phyloP scores from a whole-genome alignment of 2,329 filamentous ascomycete species.

The Dactylonectria macrodidyma region DNA sequence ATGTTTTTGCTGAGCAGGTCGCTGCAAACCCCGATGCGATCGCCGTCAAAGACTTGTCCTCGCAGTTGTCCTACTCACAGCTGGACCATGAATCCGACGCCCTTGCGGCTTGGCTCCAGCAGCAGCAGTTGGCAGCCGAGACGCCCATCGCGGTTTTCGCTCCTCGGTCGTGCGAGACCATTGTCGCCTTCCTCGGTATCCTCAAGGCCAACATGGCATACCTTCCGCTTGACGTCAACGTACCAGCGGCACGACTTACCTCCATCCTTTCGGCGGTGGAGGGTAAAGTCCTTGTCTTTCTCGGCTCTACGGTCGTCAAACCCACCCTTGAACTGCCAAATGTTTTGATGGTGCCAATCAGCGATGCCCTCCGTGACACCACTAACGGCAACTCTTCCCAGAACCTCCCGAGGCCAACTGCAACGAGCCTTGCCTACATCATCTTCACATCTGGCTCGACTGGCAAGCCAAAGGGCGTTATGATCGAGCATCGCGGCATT shows the following conservation, averaged over 20 bases:
- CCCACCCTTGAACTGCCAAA: neutral
- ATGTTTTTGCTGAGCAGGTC: conserved; percentile 44
- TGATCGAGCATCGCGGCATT: conserved; percentile 1
- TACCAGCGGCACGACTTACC: conserved; percentile 23
- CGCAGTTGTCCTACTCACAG: conserved; percentile 38
- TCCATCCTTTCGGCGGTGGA: conserved; percentile 24
- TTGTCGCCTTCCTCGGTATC: conserved; percentile 33
- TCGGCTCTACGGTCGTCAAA: neutral
- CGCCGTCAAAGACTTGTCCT: conserved; percentile 39
- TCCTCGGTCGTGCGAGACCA: conserved; percentile 22
- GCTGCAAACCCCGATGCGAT: conserved; percentile 16
- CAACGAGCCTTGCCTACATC: neutral
- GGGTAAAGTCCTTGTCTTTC: conserved; percentile 19
- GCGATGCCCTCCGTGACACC: too few relatives aligned
- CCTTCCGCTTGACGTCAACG: conserved; percentile 37
- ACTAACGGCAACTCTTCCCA: too few relatives aligned
- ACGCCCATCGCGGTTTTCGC: conserved; percentile 26
- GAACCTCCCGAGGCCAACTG: neutral
- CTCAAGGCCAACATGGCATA: conserved; percentile 41
- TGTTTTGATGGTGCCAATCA: neutral
- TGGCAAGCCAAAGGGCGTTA: conserved; percentile 1
- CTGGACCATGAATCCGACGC: conserved; percentile 36
- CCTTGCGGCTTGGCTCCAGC: too few relatives aligned
- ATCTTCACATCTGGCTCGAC: neutral
- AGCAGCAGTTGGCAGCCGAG: too few relatives aligned